Evolutionary conservation across 2,329 filamentous ascomycete genomes (phyloP).

Genomic region (Claviceps monticola): DNA sequence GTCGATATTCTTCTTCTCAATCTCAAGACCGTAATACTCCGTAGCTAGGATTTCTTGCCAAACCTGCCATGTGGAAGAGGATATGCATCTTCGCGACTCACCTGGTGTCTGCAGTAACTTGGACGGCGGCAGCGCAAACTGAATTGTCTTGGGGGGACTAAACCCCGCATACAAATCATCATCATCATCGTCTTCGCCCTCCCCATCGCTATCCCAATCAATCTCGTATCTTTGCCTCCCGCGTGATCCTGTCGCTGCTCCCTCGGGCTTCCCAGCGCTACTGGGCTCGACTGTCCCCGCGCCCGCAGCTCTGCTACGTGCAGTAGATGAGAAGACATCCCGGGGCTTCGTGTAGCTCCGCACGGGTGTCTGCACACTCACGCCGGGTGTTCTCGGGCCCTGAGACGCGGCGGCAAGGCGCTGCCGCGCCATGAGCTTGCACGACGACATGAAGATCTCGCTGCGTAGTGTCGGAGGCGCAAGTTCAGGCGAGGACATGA

Average conservation of each 20-base stretch:
- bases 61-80: background rate
- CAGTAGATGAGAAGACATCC: slow-evolving; percentile 30
- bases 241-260: slow-evolving; percentile 1
- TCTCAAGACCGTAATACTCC: background rate
- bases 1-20: background rate
- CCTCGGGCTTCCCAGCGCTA: slow-evolving; percentile 1
- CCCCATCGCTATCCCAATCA: slow-evolving; percentile 64
- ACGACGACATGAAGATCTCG: slow-evolving; percentile 71
- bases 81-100: slow-evolving; percentile 22
- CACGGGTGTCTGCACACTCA: slow-evolving; percentile 69
- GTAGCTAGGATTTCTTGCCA: background rate
- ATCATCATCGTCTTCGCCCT: slow-evolving; percentile 50
- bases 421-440: slow-evolving; percentile 32
- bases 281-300: background rate
- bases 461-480: slow-evolving; percentile 71
- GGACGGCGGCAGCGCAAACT: slow-evolving; percentile 66
- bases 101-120: slow-evolving; percentile 69
- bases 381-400: slow-evolving; percentile 59
- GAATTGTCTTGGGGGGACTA: slow-evolving; percentile 88
- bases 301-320: background rate
- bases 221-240: slow-evolving; percentile 37
- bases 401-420: slow-evolving; percentile 27
- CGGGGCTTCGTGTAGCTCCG: slow-evolving; percentile 31
- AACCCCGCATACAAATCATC: slow-evolving; percentile 52
- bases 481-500: slow-evolving; percentile 62